Percentiles rank a stretch among this genome's conserved stretches.
Evolutionary conservation across 768 basidiomycete genomes (phyloP).

Genomic region (Hydnomerulius pinastri): DNA sequence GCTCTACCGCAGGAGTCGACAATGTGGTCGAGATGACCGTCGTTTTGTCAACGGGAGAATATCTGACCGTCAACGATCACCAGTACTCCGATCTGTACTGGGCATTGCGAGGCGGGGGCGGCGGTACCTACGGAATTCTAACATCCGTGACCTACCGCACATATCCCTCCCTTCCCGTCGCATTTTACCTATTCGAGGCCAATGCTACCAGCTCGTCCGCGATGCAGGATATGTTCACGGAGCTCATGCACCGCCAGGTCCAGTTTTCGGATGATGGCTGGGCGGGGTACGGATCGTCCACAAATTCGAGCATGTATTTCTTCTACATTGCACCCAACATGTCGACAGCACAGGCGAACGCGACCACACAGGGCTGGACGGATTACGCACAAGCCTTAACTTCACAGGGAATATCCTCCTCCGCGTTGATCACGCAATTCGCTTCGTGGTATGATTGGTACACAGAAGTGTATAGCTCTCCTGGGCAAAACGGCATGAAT

Average conservation of each 20-base stretch:
- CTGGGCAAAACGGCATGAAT: slow-evolving; percentile 22
- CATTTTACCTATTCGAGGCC: slow-evolving; percentile 25
- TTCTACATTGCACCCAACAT: slow-evolving; percentile 37
- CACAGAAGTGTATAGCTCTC: slow-evolving; percentile 1
- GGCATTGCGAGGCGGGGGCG: slow-evolving; percentile 54
- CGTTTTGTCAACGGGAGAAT: slow-evolving; percentile 43
- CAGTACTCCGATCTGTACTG: slow-evolving; percentile 51
- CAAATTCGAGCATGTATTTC: slow-evolving; percentile 6
- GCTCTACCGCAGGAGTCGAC: slow-evolving; percentile 55
- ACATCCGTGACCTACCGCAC: slow-evolving; percentile 48
- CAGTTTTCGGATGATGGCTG: slow-evolving; percentile 43
- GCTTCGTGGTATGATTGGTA: slow-evolving; percentile 31
- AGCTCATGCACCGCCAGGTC: slow-evolving; percentile 37
- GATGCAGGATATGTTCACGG: slow-evolving; percentile 32
- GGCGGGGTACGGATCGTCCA: slow-evolving; percentile 38
- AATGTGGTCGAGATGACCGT: slow-evolving; percentile 47
- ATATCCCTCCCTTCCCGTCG: slow-evolving; percentile 38
- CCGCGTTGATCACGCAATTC: slow-evolving; percentile 22
- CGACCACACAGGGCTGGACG: slow-evolving; percentile 35
- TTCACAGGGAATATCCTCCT: slow-evolving; percentile 20
- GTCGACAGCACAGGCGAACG: slow-evolving; percentile 34
- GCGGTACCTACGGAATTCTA: slow-evolving; percentile 48
- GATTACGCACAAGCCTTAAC: slow-evolving; percentile 16
- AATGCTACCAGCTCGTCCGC: slow-evolving; percentile 31
- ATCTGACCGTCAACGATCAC: slow-evolving; percentile 41